Conservation (phyloP, 2,329 filamentous ascomycete species). For the Talaromyces amestolkiae region DNA sequence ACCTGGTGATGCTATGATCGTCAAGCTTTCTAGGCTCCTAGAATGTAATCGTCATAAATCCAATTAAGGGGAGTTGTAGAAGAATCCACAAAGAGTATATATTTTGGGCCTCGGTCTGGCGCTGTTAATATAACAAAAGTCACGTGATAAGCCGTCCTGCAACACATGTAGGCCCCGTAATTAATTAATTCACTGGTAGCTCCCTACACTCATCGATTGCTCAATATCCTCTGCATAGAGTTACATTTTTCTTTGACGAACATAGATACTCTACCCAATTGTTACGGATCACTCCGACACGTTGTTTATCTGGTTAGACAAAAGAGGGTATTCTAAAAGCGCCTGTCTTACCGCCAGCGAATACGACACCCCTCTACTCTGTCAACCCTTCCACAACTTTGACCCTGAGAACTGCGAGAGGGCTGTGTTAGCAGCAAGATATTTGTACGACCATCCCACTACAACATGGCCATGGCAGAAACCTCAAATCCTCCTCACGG, state of each 20-base stretch:
- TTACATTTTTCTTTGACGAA: background rate
- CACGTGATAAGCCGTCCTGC: background rate
- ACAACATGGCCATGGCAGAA: conserved; percentile 7
- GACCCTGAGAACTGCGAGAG: background rate
- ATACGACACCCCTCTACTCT: background rate
- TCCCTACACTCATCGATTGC: background rate
- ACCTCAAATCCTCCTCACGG: conserved; percentile 1
- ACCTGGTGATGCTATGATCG: background rate
- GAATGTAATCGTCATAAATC: background rate
- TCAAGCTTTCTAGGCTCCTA: background rate
- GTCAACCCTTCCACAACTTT: background rate
- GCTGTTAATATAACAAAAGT: background rate
- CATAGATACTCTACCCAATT: background rate
- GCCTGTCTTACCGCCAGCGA: background rate
- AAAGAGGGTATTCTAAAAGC: background rate
- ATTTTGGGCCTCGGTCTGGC: background rate
- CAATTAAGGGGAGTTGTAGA: background rate
- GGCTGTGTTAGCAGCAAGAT: background rate
- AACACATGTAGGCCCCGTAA: background rate
- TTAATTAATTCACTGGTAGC: background rate
- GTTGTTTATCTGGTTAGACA: background rate
- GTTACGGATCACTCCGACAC: background rate
- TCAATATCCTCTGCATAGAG: background rate
- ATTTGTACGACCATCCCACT: background rate
- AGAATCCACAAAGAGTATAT: no score